Percentiles rank a stretch among this genome's conserved stretches.
Conservation (phyloP, 331 rosid genomes). For the Acacia concinna region DNA sequence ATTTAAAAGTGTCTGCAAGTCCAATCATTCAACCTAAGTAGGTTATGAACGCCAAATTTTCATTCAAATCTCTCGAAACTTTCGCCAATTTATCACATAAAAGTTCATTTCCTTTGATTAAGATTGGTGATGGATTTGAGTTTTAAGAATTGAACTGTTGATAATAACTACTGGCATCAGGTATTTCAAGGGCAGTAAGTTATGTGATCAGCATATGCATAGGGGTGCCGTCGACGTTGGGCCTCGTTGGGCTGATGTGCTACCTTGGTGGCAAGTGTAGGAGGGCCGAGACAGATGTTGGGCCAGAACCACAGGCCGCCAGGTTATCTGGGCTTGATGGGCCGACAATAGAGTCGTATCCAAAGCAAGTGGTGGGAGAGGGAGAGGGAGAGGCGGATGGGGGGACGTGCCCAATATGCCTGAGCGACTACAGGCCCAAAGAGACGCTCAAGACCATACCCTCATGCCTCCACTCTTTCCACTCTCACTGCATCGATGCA, state of each 20-base stretch:
- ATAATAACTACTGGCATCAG: conserved; percentile 31
- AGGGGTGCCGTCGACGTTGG: conserved; percentile 44
- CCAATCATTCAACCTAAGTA: background rate
- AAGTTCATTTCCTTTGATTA: too few relatives aligned
- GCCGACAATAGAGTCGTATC: conserved; percentile 60
- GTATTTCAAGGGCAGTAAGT: conserved; percentile 47
- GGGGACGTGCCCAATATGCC: conserved; percentile 57
- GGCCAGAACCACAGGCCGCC: conserved; percentile 28
- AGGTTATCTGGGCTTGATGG: conserved; percentile 51
- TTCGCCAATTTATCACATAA: too few relatives aligned
- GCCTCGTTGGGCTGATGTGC: conserved; percentile 46
- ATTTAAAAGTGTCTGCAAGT: background rate
- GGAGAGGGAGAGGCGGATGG: conserved; percentile 41
- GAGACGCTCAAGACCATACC: conserved; percentile 70
- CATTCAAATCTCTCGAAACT: too few relatives aligned
- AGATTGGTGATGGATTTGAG: background rate
- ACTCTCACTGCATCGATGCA: conserved; percentile 48
- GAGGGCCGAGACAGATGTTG: conserved; percentile 4
- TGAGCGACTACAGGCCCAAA: conserved; percentile 58
- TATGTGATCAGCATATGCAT: conserved; percentile 50
- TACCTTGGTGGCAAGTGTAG: conserved; percentile 38
- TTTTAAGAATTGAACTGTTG: background rate
- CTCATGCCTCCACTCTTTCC: conserved; percentile 71
- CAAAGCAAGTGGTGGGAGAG: conserved; percentile 55
- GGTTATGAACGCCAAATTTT: background rate